These are phyloP conservation scores for Geotrichum carabidarum DNA, from an alignment of 1,139 yeast species.

Conservation along the genomic window DNA sequence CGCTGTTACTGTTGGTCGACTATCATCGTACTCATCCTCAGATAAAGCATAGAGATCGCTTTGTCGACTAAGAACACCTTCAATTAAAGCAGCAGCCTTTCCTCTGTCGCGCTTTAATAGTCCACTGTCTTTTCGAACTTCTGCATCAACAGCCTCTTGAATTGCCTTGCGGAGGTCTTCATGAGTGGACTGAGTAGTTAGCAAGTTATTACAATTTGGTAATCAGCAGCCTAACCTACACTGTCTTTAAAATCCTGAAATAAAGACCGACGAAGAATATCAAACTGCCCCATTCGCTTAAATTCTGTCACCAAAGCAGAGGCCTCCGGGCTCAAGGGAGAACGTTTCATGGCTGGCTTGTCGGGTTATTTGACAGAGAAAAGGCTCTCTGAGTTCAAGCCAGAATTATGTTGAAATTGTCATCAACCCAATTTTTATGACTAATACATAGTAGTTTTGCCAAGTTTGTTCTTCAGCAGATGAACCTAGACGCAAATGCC, in stretches of 20 bases:
- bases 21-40: not conserved
- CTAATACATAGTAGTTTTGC: no score
- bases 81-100: constrained; percentile 33
- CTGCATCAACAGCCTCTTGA: constrained; percentile 29
- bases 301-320: constrained; percentile 27
- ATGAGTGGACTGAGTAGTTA: constrained; percentile 24
- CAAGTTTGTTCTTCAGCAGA: no score
- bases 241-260: constrained; percentile 31
- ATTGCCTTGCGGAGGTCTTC: constrained; percentile 26
- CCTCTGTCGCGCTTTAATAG: constrained; percentile 29
- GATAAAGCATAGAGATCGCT: constrained; percentile 14
- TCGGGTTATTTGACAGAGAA: no score
- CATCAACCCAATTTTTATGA: no score
- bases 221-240: constrained; percentile 22
- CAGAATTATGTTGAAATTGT: no score
- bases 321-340: constrained; percentile 13
- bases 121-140: constrained; percentile 28
- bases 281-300: constrained; percentile 34
- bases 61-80: constrained; percentile 30
- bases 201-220: not conserved
- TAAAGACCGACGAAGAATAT: constrained; percentile 29
- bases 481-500: no score
- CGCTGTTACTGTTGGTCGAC: not conserved
- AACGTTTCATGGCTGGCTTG: not conserved
- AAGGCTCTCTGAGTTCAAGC: no score